Conservation (phyloP, 306 rosid genomes). For the Oemleria cerasiformis region DNA sequence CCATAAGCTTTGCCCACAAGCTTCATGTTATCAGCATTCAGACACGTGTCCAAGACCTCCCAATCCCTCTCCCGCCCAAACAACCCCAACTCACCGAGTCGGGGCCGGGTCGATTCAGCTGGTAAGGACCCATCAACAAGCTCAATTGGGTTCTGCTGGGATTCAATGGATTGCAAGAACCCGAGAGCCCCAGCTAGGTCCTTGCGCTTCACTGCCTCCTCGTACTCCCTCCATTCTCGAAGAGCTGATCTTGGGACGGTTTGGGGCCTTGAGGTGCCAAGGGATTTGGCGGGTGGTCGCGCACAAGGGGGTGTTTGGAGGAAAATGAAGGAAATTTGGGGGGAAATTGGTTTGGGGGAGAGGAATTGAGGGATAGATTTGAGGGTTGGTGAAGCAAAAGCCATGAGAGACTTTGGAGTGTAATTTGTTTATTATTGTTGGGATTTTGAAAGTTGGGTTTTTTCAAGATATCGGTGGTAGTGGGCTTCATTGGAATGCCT, state of each 20-base stretch:
- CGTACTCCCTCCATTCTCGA: slow-evolving; percentile 89
- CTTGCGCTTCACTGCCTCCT: slow-evolving; percentile 88
- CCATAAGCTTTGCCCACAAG: slow-evolving; percentile 79
- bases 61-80: slow-evolving; percentile 81
- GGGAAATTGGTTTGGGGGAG: slow-evolving; percentile 10
- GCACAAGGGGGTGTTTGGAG: background rate
- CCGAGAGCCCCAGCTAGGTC: slow-evolving; percentile 84
- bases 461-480: background rate
- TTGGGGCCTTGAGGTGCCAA: background rate
- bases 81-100: slow-evolving; percentile 45
- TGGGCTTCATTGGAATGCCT: background rate
- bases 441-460: background rate
- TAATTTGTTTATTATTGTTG: background rate
- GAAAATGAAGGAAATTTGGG: background rate
- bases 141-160: slow-evolving; percentile 31
- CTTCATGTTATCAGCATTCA: slow-evolving; percentile 95
- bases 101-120: slow-evolving; percentile 39
- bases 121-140: slow-evolving; percentile 28
- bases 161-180: slow-evolving; percentile 57
- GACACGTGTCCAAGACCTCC: slow-evolving; percentile 88
- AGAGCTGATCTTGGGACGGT: slow-evolving; percentile 31
- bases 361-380: slow-evolving; percentile 28
- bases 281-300: background rate
- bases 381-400: slow-evolving; percentile 27
- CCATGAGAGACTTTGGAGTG: slow-evolving; percentile 32